Evolutionary conservation across 139 green algal species (phyloP), one percentile per base, ranked within the genome.

Genomic region (Chlorella sorokiniana): DNA sequence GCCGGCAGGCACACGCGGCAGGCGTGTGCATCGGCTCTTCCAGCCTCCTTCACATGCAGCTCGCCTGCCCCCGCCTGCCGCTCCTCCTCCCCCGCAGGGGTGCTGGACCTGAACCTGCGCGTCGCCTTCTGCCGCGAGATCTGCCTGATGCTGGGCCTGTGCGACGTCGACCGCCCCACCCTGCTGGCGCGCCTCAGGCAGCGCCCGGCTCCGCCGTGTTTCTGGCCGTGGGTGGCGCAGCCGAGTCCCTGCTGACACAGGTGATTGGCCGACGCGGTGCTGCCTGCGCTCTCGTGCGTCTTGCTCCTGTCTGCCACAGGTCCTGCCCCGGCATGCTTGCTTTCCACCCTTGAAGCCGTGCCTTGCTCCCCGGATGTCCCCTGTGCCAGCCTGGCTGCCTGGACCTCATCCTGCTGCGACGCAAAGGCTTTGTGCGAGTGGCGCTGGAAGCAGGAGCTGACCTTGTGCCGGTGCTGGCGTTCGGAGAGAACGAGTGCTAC

Each of bases 41-140:
- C 27, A 65, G 56, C 23, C 29, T 22, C 56, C 29, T 65, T 56
- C 14, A 16, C 14, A 11, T 65, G 56, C 69, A 63, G 6, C 44
- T 40, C 4, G 4, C 23, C 1, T 31, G 22, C 4, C n/a, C n/a
- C 33, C 35, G 11, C 18, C 37, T 54, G 11, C 4, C 41, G 25
- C 14, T 11, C 41, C n/a, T 4, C 4, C 18, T 0, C 48, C 18
- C 37, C 54, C 10, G 9, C 75, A 81, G 75, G 75, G 8, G 75
- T 81, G 75, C 75, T 81, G 5, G 59, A 61, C 59, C 75, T 81
- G 11, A 81, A 81, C 75, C 75, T 81, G 40, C 16, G 59, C 20
- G 75, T 81, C 20, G 40, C 75, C 59, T 81, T 81, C 75, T 81
- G 75, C 59, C 75, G 75, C 31, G 75, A 81, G 41, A 81, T 81